Evolutionary conservation across 345 rosid species (phyloP).

Genomic region (Euclidium syriacum): DNA sequence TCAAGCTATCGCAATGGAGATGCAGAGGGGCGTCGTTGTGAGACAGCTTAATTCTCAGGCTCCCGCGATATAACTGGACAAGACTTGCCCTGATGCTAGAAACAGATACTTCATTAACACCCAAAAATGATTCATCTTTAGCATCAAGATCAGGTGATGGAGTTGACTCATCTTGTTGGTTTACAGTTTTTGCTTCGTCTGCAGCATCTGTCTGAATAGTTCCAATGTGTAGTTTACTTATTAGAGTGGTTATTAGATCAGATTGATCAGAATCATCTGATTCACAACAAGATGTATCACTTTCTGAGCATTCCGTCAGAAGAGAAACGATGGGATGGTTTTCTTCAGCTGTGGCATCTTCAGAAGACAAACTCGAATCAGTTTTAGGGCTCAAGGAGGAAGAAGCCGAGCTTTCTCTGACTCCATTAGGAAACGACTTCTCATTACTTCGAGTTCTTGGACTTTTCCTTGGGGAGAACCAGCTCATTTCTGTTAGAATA

Average conservation of each 20-base stretch:
- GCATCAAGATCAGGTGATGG: constrained; percentile 20
- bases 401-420: constrained; percentile 12
- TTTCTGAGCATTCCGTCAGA: constrained; percentile 15
- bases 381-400: constrained; percentile 29
- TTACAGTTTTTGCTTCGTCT: constrained; percentile 34
- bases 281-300: constrained; percentile 9
- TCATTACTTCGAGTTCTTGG: constrained; percentile 52
- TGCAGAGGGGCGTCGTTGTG: constrained; percentile 42
- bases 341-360: constrained; percentile 13
- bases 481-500: constrained; percentile 43
- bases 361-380: constrained; percentile 13
- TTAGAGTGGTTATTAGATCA: constrained; percentile 39
- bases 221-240: constrained; percentile 35
- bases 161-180: constrained; percentile 26
- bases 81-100: constrained; percentile 44
- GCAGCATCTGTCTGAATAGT: constrained; percentile 33
- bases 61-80: constrained; percentile 39
- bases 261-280: constrained; percentile 26
- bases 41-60: constrained; percentile 41
- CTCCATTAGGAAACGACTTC: constrained; percentile 33
- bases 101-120: constrained; percentile 46
- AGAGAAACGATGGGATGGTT: constrained; percentile 49
- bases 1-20: constrained; percentile 45
- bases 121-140: constrained; percentile 32
- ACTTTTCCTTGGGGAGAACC: constrained; percentile 51